Base-by-base conservation (phyloP, 352 stramenopile species). In the Globisporangium irregulare region DNA sequence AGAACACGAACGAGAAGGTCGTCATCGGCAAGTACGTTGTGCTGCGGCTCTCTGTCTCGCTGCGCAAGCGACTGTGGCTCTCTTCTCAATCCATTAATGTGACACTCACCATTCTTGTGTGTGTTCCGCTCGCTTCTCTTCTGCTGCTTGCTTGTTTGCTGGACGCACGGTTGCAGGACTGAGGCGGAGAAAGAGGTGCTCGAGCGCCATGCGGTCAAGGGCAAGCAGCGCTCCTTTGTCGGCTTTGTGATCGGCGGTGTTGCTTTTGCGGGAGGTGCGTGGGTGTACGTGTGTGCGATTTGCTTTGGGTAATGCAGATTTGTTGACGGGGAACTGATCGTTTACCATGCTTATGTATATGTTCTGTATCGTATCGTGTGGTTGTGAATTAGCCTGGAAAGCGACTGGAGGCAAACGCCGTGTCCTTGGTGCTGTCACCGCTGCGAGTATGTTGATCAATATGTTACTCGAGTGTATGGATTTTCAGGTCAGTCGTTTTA, bases 151-250 rank as follows among this genome's bases (percentile, higher is more conserved):
- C 1, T n/a, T 59, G 27, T 59, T 27, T 22, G 27, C 2, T 43
- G 27, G 34, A 22, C 29, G 18, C 38, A 18, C 61, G 53, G n/a
- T 6, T 32, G n/a, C 57, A 93, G 84, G 32, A 91, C 80, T 46
- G 74, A 88, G 12, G 73, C 77, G 4, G 85, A 93, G 71, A 90
- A 81, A 68, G 73, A 86, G 54, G 66, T 91, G 64, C 69, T 93
- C 60, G 66, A 80, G 32, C 77, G 79, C 66, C 80, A 91, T 51
- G 73, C 83, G 14, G 48, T 29, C 41, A 81, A 76, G 29, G 85
- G 82, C 38, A 83, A 80, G 36, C 75, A 69, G 43, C 83, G 85
- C 43, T 77, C 74, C 5, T 62, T 74, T 1, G 20, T 90, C 20
- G 85, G 85, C 25, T 70, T 73, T 3, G 54, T 87, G 10, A 38